phyloP scores from a whole-genome alignment of 495 filamentous ascomycete genomes.

The Penicillium cinerascens region DNA sequence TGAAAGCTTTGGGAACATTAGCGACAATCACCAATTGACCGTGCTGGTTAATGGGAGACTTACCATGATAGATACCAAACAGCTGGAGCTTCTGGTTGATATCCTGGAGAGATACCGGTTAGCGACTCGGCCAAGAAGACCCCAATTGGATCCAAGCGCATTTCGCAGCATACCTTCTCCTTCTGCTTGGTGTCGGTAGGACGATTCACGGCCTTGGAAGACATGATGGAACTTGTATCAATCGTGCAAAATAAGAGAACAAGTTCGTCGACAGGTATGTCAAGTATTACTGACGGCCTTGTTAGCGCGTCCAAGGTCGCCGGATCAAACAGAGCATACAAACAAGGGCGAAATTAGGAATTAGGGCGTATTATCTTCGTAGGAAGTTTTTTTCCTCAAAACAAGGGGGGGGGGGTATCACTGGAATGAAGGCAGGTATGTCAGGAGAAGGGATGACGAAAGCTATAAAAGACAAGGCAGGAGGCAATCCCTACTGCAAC shows the following conservation, averaged over 20 bases:
- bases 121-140: not conserved
- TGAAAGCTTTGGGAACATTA: constrained; percentile 59
- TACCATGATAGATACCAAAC: constrained; percentile 84
- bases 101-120: constrained; percentile 41
- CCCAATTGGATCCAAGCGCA: not conserved
- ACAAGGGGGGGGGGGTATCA: constrained; percentile 39
- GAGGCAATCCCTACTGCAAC: constrained; percentile 7
- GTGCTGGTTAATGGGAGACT: constrained; percentile 3
- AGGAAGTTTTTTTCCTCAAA: constrained; percentile 1
- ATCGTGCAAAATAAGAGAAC: constrained; percentile 3
- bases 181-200: constrained; percentile 61
- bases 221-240: constrained; percentile 34
- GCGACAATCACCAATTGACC: not conserved
- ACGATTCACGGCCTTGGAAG: constrained; percentile 53
- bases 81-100: constrained; percentile 93
- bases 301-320: constrained; percentile 17
- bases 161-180: constrained; percentile 39
- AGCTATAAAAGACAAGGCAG: constrained; percentile 1
- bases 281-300: constrained; percentile 13
- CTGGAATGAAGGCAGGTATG: constrained; percentile 31
- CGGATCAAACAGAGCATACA: constrained; percentile 15
- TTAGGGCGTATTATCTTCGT: constrained; percentile 8
- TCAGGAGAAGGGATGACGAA: constrained; percentile 10
- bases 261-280: not conserved
- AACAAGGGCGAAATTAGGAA: constrained; percentile 17